phyloP scores from a whole-genome alignment of 2,329 filamentous ascomycete species.

The Colletotrichum graminicola region DNA sequence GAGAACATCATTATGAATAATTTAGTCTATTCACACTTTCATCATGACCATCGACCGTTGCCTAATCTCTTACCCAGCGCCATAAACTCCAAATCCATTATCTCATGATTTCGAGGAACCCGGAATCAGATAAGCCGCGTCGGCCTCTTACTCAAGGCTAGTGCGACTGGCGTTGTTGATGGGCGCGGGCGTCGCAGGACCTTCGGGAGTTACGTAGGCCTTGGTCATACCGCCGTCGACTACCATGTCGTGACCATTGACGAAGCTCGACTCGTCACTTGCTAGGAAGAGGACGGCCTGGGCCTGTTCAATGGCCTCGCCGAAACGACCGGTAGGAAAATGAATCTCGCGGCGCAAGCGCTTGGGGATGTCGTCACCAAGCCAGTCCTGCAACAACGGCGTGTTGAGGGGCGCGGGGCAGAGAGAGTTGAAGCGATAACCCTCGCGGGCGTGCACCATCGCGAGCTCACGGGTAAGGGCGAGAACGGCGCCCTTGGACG shows the following conservation, averaged over 20 bases:
- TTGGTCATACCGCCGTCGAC: constrained; percentile 97
- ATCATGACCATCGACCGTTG: constrained; percentile 27
- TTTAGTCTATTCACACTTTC: constrained; percentile 32
- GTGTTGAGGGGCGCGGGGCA: constrained; percentile 95
- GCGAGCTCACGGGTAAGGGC: constrained; percentile 91
- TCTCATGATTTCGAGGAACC: constrained; percentile 10
- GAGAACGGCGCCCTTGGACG: constrained; percentile 91
- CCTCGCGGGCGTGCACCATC: constrained; percentile 90
- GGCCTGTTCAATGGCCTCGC: constrained; percentile 93
- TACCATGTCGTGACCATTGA: constrained; percentile 92
- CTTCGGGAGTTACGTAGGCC: constrained; percentile 82
- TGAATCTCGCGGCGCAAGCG: constrained; percentile 86
- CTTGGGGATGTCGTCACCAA: constrained; percentile 88
- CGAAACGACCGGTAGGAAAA: constrained; percentile 89
- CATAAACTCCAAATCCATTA: constrained; percentile 37
- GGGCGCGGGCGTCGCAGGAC: constrained; percentile 65
- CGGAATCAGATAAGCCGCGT: constrained; percentile 1
- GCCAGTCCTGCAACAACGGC: constrained; percentile 91
- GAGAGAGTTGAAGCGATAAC: constrained; percentile 89
- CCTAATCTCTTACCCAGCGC: constrained; percentile 29
- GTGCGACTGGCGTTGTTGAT: constrained; percentile 66
- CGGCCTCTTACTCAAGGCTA: constrained; percentile 27
- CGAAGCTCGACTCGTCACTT: constrained; percentile 89
- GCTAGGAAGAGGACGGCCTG: constrained; percentile 90
- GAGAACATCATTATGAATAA: neutral